Conservation (phyloP, 176 grass and related monocot species). For the Hsuehochloa calcarea region DNA sequence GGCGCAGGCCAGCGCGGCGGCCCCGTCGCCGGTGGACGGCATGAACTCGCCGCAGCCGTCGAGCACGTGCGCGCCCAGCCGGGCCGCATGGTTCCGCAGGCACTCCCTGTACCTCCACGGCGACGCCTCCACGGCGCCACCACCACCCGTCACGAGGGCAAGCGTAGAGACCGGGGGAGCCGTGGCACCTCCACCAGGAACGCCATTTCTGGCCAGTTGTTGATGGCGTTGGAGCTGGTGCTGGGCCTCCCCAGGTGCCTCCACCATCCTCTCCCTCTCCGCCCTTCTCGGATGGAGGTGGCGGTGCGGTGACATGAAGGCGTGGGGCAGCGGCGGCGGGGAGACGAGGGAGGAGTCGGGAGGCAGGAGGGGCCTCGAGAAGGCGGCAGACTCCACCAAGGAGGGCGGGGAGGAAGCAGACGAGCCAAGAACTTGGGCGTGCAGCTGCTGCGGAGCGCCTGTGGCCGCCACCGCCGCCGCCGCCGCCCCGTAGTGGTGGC, state of each 20-base stretch:
- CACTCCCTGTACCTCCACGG: conserved; percentile 83
- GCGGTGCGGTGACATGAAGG: conserved; percentile 10
- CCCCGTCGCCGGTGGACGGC: conserved; percentile 34
- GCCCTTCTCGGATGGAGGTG: conserved; percentile 37
- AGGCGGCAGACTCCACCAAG: conserved; percentile 41
- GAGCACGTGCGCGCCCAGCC: conserved; percentile 79
- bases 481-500: conserved; percentile 24
- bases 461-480: conserved; percentile 20
- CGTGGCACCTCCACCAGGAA: neutral
- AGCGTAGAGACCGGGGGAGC: neutral
- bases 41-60: conserved; percentile 99
- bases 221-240: conserved; percentile 36
- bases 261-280: conserved; percentile 30
- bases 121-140: neutral
- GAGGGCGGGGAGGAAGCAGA: neutral
- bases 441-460: conserved; percentile 28
- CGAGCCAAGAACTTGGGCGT: conserved; percentile 26
- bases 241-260: neutral
- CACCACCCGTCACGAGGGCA: neutral
- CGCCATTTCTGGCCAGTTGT: conserved; percentile 39
- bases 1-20: conserved; percentile 61
- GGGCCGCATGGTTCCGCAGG: conserved; percentile 76
- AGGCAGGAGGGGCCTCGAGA: conserved; percentile 68
- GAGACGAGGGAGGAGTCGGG: conserved; percentile 66
- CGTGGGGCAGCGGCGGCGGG: conserved; percentile 6